These are phyloP conservation scores for Monosporozyma servazzii DNA, from an alignment of 805 yeast species.

Conservation along the genomic window DNA sequence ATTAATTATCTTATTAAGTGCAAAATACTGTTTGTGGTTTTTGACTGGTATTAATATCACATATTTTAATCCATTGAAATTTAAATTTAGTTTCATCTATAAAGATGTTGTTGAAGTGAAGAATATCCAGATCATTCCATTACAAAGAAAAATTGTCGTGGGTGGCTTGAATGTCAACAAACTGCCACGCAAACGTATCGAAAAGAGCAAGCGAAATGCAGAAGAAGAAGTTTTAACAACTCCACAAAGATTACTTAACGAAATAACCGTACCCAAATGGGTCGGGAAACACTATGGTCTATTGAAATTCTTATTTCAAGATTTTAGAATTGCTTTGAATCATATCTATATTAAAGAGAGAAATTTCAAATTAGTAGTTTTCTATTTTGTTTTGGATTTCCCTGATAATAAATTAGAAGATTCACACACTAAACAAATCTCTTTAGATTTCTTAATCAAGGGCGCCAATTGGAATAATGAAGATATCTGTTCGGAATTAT, in stretches of 20 bases:
- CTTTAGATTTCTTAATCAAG: conserved; percentile 5
- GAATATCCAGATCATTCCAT: conserved; percentile 13
- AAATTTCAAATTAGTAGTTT: conserved; percentile 1
- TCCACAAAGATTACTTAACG: not conserved
- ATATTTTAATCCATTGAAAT: conserved; percentile 17
- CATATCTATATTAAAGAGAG: conserved; percentile 1
- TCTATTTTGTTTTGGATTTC: conserved; percentile 2
- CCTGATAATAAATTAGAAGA: not conserved
- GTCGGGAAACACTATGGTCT: not conserved
- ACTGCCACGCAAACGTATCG: not conserved
- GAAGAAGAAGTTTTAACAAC: not conserved
- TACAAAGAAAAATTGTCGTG: conserved; percentile 13
- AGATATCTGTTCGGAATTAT: conserved; percentile 6
- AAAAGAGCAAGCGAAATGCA: no score
- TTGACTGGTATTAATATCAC: conserved; percentile 11
- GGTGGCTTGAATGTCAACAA: conserved; percentile 5
- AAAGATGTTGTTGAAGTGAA: conserved; percentile 10
- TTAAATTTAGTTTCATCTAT: conserved; percentile 10
- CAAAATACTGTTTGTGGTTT: not conserved
- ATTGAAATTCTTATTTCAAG: conserved; percentile 3
- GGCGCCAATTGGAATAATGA: conserved; percentile 7
- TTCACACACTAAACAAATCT: not conserved
- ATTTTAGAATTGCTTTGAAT: conserved; percentile 7
- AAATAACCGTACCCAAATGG: conserved; percentile 3
- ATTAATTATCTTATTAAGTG: not conserved